Conservation (phyloP, 1,284 basidiomycete species). For the Ganoderma lingzhi region DNA sequence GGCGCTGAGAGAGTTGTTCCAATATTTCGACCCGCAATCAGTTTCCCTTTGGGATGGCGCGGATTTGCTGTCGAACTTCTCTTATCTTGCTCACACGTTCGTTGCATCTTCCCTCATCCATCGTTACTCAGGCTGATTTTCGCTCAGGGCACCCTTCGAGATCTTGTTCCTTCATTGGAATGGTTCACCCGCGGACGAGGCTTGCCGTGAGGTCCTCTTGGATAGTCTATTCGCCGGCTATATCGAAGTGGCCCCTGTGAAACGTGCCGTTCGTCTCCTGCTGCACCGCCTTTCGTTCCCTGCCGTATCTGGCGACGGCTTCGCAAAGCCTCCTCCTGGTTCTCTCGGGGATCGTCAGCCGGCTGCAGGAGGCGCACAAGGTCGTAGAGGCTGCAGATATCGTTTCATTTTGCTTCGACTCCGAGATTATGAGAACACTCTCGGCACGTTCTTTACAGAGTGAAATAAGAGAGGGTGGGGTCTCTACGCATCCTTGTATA, state of each 20-base stretch:
- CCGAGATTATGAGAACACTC: conserved; percentile 20
- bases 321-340: conserved; percentile 27
- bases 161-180: conserved; percentile 54
- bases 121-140: background rate
- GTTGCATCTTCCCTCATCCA: conserved; percentile 1
- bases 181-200: conserved; percentile 33
- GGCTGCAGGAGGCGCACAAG: background rate
- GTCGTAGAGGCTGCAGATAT: background rate
- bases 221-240: conserved; percentile 40
- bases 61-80: background rate
- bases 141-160: conserved; percentile 50
- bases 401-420: conserved; percentile 24
- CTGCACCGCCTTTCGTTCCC: conserved; percentile 45
- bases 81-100: conserved; percentile 18
- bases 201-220: conserved; percentile 39
- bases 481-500: too few relatives aligned
- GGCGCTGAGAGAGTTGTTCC: conserved; percentile 51
- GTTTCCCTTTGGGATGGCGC: conserved; percentile 50
- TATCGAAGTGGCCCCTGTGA: conserved; percentile 41
- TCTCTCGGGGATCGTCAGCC: conserved; percentile 23
- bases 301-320: background rate
- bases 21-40: conserved; percentile 50
- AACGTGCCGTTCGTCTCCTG: conserved; percentile 49
- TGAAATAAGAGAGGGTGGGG: conserved; percentile 45
- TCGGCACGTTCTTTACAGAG: conserved; percentile 30